phyloP scores from a whole-genome alignment of 176 grass and related monocot genomes.

The Zoysia japonica region DNA sequence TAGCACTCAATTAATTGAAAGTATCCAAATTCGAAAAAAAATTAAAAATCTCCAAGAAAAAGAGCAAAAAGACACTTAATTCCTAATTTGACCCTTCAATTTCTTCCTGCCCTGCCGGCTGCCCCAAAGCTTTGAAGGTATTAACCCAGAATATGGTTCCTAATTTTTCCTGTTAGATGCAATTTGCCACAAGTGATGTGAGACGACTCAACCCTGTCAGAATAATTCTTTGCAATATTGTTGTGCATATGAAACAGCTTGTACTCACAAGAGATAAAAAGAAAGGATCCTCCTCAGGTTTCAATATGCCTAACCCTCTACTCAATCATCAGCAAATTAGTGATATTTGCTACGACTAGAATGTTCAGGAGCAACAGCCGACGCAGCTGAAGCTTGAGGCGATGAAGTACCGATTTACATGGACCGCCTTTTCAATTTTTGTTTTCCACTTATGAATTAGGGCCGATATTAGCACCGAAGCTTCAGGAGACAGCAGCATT shows the following conservation, averaged over 20 bases:
- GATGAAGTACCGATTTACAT: slow-evolving; percentile 60
- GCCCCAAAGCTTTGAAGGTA: background rate
- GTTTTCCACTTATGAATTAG: background rate
- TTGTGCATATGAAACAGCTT: slow-evolving; percentile 18
- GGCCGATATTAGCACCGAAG: background rate
- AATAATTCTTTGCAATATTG: slow-evolving; percentile 21
- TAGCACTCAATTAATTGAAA: no score
- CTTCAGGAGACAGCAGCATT: background rate
- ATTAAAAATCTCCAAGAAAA: no score
- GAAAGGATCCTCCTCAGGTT: background rate
- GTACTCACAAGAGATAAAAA: background rate
- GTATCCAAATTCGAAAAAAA: no score
- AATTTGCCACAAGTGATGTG: background rate
- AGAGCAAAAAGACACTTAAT: no score
- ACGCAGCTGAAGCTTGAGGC: slow-evolving; percentile 32
- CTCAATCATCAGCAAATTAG: slow-evolving; percentile 22
- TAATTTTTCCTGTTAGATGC: background rate
- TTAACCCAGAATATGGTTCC: background rate
- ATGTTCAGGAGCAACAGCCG: slow-evolving; percentile 39
- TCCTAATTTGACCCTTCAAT: no score
- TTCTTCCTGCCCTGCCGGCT: no score
- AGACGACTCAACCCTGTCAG: no score
- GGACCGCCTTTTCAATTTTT: background rate
- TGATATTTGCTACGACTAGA: slow-evolving; percentile 45
- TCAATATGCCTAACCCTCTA: slow-evolving; percentile 21